Conservation (phyloP, 495 filamentous ascomycete species). For the Podospora conica region DNA sequence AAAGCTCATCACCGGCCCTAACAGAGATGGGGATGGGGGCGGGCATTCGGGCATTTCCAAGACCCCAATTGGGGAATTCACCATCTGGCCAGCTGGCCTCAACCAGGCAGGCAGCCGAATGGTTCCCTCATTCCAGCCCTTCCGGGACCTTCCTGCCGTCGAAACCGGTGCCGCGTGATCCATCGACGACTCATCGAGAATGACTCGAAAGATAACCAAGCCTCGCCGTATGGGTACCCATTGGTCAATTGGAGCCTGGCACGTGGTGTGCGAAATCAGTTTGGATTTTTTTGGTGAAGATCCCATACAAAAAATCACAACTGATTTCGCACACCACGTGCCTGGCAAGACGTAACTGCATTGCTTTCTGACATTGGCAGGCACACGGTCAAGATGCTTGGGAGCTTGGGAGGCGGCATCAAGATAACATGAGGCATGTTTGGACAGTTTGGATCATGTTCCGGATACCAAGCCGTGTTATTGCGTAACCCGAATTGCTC, state of each 20-base stretch:
- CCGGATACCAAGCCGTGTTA: too few relatives aligned
- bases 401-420: background rate
- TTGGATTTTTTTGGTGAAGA: too few relatives aligned
- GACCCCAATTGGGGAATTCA: background rate
- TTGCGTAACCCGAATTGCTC: too few relatives aligned
- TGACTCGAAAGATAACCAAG: background rate
- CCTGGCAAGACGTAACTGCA: too few relatives aligned
- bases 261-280: too few relatives aligned
- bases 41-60: background rate
- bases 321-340: too few relatives aligned
- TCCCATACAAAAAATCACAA: too few relatives aligned
- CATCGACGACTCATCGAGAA: background rate
- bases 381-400: background rate
- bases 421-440: background rate
- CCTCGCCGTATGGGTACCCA: background rate
- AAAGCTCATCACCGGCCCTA: too few relatives aligned
- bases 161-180: background rate
- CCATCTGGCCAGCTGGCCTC: background rate
- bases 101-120: background rate
- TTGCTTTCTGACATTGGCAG: background rate
- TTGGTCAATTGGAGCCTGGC: background rate
- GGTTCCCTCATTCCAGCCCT: background rate
- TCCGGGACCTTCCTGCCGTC: background rate
- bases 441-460: background rate
- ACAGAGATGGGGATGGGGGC: too few relatives aligned